phyloP scores from a whole-genome alignment of 2,329 filamentous ascomycete species.

The Phaeosphaeriaceae sp. region DNA sequence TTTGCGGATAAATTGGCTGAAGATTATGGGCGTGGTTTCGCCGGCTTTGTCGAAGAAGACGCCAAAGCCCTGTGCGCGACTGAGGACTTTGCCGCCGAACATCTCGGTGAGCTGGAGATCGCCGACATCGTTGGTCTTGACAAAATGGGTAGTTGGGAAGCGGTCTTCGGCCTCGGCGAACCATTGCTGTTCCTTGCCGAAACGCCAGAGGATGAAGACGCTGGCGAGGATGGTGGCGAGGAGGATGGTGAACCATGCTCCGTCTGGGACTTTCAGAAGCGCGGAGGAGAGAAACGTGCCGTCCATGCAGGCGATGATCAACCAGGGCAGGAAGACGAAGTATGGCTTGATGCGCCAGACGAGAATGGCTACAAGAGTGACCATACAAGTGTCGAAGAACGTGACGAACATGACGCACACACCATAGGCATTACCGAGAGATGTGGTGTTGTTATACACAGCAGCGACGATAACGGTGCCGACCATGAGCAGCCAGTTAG shows the following conservation, averaged over 20 bases:
- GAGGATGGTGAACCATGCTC: slow-evolving; percentile 79
- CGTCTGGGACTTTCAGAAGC: slow-evolving; percentile 74
- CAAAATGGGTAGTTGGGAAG: slow-evolving; percentile 55
- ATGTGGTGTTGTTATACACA: slow-evolving; percentile 71
- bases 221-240: slow-evolving; percentile 67
- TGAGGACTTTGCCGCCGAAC: slow-evolving; percentile 44
- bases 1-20: slow-evolving; percentile 75
- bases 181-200: slow-evolving; percentile 81
- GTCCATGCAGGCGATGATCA: slow-evolving; percentile 71
- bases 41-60: slow-evolving; percentile 83
- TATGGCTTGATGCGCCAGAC: slow-evolving; percentile 71
- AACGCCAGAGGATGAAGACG: slow-evolving; percentile 78
- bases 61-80: slow-evolving; percentile 63
- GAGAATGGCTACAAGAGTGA: slow-evolving; percentile 73
- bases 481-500: slow-evolving; percentile 79
- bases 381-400: slow-evolving; percentile 78
- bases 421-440: slow-evolving; percentile 76
- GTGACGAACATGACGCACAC: slow-evolving; percentile 83
- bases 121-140: slow-evolving; percentile 43
- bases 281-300: slow-evolving; percentile 73
- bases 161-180: slow-evolving; percentile 69
- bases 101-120: slow-evolving; percentile 47
- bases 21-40: slow-evolving; percentile 69
- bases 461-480: slow-evolving; percentile 77
- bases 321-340: slow-evolving; percentile 67